Base-by-base conservation (phyloP, 2,329 filamentous ascomycete genomes). In the Berkeleyomyces basicola region DNA sequence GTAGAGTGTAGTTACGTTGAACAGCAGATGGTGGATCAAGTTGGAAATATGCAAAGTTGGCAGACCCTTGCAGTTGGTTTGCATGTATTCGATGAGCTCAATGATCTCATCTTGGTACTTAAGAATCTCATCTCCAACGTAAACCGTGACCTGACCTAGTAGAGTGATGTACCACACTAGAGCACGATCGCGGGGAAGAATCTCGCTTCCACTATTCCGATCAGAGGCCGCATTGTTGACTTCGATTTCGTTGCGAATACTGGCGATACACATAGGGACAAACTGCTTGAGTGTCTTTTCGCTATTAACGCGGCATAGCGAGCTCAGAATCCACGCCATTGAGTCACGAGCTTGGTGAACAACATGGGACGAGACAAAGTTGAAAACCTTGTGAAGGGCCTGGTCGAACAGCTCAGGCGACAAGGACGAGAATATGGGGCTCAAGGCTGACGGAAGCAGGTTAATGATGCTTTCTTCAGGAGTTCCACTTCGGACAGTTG, bases 381-480 rank as follows among this genome's bases (percentile, higher is more conserved):
- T 83, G 2, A 90, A 87, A 68, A 99, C 84, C 77, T 97, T 97
- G 65, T 95, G 87, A 59, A 99, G 76, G 0, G 89, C 90, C 71
- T 93, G 82, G 69, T 97, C 93, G 69, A 95, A 99, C 9, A 97
- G 82, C 70, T 96, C 90, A 0, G 92, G 89, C 0, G 93, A 97
- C 33, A 99, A 77, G 0, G 91, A 89, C 0, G 92, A 88, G 67
- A 99, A 88, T 49, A 99, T 77, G 2, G 93, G 93, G 61, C 89
- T 90, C 66, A 99, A 84, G 0, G 93, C 90, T 6, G 92, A 90
- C 2, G 93, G 93, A 31, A 99, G 76, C 1, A 91, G 95, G 70
- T 97, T 97, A 70, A 97, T 91, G 58, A 99, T 90, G 68, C 91
- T 96, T 69, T 99, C 95, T 72, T 99, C 93, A 0, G 93, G 93